phyloP scores from a whole-genome alignment of 352 stramenopile species.

The Globisporangium polare region DNA sequence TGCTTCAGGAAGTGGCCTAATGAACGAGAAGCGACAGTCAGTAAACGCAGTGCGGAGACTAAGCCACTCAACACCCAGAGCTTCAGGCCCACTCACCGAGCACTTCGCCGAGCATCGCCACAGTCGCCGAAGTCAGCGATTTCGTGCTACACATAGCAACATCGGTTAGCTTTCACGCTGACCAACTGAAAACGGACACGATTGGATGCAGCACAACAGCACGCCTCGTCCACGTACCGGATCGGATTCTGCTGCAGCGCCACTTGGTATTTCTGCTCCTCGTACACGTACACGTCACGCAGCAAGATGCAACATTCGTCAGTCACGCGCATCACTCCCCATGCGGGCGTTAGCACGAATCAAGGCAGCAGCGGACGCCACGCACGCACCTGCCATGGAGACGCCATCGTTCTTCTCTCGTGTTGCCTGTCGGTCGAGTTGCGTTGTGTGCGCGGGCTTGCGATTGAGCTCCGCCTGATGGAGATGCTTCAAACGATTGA shows the following conservation, averaged over 20 bases:
- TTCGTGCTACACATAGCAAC: conserved; percentile 45
- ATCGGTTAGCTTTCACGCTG: background rate
- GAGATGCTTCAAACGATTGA: no score
- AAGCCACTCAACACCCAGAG: background rate
- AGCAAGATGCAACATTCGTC: background rate
- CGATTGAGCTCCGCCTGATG: no score
- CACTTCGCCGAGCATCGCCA: conserved; percentile 64
- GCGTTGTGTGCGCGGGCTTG: background rate
- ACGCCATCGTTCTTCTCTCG: conserved; percentile 19
- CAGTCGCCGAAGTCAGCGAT: conserved; percentile 50
- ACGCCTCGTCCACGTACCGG: conserved; percentile 22
- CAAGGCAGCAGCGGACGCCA: background rate
- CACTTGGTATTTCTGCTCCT: conserved; percentile 50
- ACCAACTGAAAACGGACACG: background rate
- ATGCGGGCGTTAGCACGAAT: background rate
- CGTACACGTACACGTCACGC: background rate
- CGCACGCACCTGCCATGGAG: conserved; percentile 31
- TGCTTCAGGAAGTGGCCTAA: conserved; percentile 65
- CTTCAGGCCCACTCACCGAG: conserved; percentile 31
- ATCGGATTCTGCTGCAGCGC: conserved; percentile 48
- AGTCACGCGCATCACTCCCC: background rate
- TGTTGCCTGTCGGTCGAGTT: background rate
- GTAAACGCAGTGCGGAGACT: background rate
- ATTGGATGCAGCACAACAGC: background rate
- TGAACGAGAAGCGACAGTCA: background rate